These are phyloP conservation scores for Psidium friedrichsthalianum DNA, from an alignment of 345 rosid genomes.

Conservation along the genomic window DNA sequence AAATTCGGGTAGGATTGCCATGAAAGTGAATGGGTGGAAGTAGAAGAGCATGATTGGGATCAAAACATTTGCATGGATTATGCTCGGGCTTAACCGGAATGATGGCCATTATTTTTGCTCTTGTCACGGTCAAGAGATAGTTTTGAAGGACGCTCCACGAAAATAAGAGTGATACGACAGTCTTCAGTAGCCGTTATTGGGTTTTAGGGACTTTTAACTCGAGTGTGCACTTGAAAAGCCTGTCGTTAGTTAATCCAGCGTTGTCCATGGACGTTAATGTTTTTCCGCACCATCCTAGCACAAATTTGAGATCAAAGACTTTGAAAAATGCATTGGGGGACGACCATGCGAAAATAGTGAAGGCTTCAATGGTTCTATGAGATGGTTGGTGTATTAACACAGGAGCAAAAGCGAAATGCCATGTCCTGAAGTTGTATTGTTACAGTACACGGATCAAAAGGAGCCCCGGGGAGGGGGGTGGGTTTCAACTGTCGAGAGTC, in stretches of 20 bases:
- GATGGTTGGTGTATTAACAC: neutral
- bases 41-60: neutral
- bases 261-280: neutral
- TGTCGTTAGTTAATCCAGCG: neutral
- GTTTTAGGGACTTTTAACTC: neutral
- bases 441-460: neutral
- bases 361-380: neutral
- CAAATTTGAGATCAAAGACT: neutral
- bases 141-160: neutral
- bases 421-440: neutral
- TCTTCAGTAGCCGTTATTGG: neutral
- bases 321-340: neutral
- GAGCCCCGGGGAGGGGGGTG: neutral
- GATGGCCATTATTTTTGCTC: neutral
- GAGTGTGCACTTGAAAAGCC: neutral
- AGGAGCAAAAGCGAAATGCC: neutral
- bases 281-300: too few relatives aligned
- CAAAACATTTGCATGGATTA: neutral
- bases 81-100: neutral
- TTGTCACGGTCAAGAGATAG: neutral
- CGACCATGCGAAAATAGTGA: neutral
- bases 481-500: neutral
- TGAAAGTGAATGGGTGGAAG: neutral
- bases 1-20: neutral
- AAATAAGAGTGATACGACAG: neutral